These are phyloP conservation scores for Claviceps sp. DNA, from an alignment of 2,329 filamentous ascomycete genomes.

Conservation along the genomic window DNA sequence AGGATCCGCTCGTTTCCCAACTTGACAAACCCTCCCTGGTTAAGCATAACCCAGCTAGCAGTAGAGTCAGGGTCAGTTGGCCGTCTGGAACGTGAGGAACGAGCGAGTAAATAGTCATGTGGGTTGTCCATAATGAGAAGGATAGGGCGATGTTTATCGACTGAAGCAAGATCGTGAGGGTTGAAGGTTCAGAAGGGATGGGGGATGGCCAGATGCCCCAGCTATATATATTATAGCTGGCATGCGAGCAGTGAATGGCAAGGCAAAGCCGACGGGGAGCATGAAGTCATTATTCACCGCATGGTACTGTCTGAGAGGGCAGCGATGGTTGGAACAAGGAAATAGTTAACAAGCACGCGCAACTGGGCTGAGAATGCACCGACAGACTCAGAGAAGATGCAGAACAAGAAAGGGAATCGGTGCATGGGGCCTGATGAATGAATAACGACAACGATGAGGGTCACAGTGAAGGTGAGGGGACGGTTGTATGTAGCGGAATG, in stretches of 20 bases:
- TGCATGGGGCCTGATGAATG: conserved; percentile 1
- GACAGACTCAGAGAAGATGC: neutral
- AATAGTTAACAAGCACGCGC: neutral
- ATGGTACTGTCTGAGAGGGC: neutral
- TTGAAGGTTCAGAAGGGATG: neutral
- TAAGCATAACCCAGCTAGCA: conserved; percentile 81
- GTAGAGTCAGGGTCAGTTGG: conserved; percentile 38
- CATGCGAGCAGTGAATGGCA: neutral
- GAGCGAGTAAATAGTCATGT: conserved; percentile 27
- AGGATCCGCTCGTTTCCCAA: conserved; percentile 73
- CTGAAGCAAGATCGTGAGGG: neutral
- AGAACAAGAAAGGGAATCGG: neutral
- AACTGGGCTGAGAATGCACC: neutral
- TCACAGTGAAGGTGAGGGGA: neutral
- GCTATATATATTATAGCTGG: neutral
- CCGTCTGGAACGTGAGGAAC: conserved; percentile 19
- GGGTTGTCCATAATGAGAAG: conserved; percentile 25
- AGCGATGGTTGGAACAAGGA: neutral
- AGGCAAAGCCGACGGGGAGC: neutral
- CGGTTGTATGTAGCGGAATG: conserved; percentile 1
- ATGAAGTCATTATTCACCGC: neutral
- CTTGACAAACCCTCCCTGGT: conserved; percentile 65
- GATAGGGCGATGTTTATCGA: neutral
- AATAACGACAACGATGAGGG: neutral
- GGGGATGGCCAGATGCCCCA: neutral